phyloP scores from a whole-genome alignment of 345 rosid genomes.

The Garcia nutans region DNA sequence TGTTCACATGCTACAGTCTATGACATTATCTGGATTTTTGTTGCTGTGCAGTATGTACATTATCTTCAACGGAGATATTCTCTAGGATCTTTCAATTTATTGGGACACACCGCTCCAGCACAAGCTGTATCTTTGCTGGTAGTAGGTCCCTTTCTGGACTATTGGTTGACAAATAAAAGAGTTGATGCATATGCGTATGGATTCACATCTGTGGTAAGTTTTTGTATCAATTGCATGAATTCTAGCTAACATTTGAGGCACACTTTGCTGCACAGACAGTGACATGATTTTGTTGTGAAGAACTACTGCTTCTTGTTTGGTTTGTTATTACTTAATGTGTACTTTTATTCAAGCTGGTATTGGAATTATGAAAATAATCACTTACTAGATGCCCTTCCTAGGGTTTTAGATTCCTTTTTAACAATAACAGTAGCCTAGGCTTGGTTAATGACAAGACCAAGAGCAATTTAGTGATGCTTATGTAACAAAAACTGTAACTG shows the following conservation, averaged over 20 bases:
- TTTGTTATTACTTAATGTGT: neutral
- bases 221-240: neutral
- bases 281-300: neutral
- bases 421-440: neutral
- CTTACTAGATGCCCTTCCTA: neutral
- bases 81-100: conserved; percentile 81
- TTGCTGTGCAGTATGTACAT: conserved; percentile 80
- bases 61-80: conserved; percentile 84
- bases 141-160: conserved; percentile 88
- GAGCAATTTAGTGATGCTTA: neutral
- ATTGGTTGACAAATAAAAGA: conserved; percentile 75
- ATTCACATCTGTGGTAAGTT: conserved; percentile 61
- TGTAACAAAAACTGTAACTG: neutral
- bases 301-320: neutral
- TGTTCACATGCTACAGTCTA: neutral
- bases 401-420: neutral
- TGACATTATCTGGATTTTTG: conserved; percentile 4
- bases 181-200: conserved; percentile 66
- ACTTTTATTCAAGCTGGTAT: neutral
- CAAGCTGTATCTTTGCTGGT: conserved; percentile 86
- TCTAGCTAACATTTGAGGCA: conserved; percentile 10
- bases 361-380: neutral
- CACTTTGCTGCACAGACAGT: neutral
- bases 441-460: conserved; percentile 5
- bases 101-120: conserved; percentile 96